Evolutionary conservation across 768 basidiomycete genomes (phyloP), one percentile per base, ranked within the genome.

Genomic region (Termitomyces sp.): DNA sequence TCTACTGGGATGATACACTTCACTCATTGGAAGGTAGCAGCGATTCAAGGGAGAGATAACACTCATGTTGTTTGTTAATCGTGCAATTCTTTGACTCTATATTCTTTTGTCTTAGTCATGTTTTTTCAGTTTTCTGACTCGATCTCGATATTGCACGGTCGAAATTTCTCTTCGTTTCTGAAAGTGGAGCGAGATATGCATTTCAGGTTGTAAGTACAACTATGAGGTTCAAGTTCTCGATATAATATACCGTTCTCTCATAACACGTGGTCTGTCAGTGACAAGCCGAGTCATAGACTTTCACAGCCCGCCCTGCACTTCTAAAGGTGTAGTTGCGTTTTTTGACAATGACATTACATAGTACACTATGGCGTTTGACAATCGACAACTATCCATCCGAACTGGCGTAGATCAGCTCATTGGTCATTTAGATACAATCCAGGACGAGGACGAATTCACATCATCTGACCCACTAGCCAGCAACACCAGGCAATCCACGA

Each of bases 401-500:
- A 28, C 9, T 28, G 14, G 26, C 36, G 26, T 51, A n/a, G 12
- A 38, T 26, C 26, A 18, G 26, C 9, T 32, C 36, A 50, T 50
- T 35, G 9, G 20, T 12, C 38, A 23, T 9, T 23, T 10, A 6
- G 20, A 46, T 55, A 50, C 6, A 13, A 18, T 58, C 38, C 36
- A 16, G 20, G 36, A 51, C 1, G 33, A 36, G 46, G 13, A 36
- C 33, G 43, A 55, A 33, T 8, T 18, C 30, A 28, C 18, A 53
- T 58, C 50, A 58, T 58, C 51, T 58, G 51, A 58, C 57, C 51
- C 43, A 58, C 18, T 41, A 38, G 30, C 28, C n/a, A 32, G 40
- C 41, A n/a, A 28, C 52, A 50, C 57, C 57, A 58, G 40, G 49
- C 49, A 33, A 58, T 26, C 32, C 57, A 58, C 57, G 46, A 59